Evolutionary conservation across 2,329 filamentous ascomycete species (phyloP), one percentile per base, ranked within the genome.

Genomic region (Mycosphaerelloides madeirae): DNA sequence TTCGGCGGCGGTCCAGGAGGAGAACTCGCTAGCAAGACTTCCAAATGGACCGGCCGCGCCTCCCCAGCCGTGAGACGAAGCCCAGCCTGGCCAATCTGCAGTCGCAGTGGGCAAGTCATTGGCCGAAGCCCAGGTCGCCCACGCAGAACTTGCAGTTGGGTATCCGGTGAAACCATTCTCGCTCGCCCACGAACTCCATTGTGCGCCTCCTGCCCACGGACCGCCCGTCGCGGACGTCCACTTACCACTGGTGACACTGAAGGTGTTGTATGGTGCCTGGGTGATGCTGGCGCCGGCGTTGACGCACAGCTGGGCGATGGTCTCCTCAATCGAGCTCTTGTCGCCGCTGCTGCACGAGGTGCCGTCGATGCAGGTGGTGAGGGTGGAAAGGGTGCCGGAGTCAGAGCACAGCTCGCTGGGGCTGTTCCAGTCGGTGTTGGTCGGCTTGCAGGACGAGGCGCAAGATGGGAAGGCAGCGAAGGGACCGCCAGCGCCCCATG

Each of bases 301-400:
- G 36, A 53, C 58, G 47, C 58, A 61, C 13, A 55, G 45, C 46
- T 59, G 55, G 8, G 57, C 58, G 33, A 61, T 52, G 28, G 48
- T 48, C 48, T 57, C 48, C 47, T 58, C 56, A 34, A 52, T 50
- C 31, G 46, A 38, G 42, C 45, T 46, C 47, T 60, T 59, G 34
- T 61, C 58, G 11, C 31, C 18, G 16, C 50, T 38, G 40, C 43
- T 51, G 50, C 58, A 61, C 34, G 36, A 42, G 5, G 52, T 55
- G 31, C 16, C 29, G 31, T 49, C 43, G 43, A 61, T 49, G 48
- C 58, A 58, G 40, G 39, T 41, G 46, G 57, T 59, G 32, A 56
- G 33, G 15, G 36, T 49, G 48, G 50, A 47, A 22, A 58, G 39
- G 12, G 40, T 47, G 38, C 41, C 46, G 43, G 29, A 39, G 46